phyloP scores from a whole-genome alignment of 2,329 filamentous ascomycete species.

The Tolypocladium endophyticum region DNA sequence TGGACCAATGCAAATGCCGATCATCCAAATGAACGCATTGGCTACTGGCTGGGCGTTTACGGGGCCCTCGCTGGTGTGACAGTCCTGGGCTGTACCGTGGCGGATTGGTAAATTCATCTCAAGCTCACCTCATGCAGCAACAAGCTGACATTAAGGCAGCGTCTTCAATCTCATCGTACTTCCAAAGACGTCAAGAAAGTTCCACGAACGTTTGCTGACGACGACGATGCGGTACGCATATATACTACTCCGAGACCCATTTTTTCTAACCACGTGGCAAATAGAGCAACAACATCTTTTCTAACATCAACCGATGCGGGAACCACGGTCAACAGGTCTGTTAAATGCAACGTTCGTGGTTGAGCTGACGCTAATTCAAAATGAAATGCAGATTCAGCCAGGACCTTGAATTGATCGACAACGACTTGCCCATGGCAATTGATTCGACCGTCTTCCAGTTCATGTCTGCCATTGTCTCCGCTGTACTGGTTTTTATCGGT shows the following conservation, averaged over 20 bases:
- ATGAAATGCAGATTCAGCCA: slow-evolving; percentile 22
- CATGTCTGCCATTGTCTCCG: slow-evolving; percentile 14
- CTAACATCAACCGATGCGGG: slow-evolving; percentile 25
- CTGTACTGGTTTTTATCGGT: slow-evolving; percentile 30
- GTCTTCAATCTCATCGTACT: slow-evolving; percentile 13
- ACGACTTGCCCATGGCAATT: slow-evolving; percentile 20
- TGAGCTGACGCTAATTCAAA: background rate
- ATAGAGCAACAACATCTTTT: slow-evolving; percentile 16
- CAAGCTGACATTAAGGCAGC: background rate
- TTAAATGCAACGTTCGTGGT: too few relatives aligned
- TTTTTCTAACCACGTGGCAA: slow-evolving; percentile 1
- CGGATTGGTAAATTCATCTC: slow-evolving; percentile 5
- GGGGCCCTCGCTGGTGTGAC: slow-evolving; percentile 6
- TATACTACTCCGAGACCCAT: too few relatives aligned
- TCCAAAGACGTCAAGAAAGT: slow-evolving; percentile 13
- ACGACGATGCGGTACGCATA: slow-evolving; percentile 16
- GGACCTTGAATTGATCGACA: slow-evolving; percentile 26
- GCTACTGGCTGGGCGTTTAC: slow-evolving; percentile 12
- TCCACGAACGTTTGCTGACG: slow-evolving; percentile 11
- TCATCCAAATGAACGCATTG: slow-evolving; percentile 8
- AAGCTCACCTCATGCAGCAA: background rate
- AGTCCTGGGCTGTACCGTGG: slow-evolving; percentile 6
- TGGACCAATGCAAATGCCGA: slow-evolving; percentile 11
- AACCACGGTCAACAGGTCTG: slow-evolving; percentile 18
- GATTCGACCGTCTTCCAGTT: slow-evolving; percentile 12